Evolutionary conservation across 73 alveolate species (phyloP).

Genomic region (Paramecium tetraurelia): DNA sequence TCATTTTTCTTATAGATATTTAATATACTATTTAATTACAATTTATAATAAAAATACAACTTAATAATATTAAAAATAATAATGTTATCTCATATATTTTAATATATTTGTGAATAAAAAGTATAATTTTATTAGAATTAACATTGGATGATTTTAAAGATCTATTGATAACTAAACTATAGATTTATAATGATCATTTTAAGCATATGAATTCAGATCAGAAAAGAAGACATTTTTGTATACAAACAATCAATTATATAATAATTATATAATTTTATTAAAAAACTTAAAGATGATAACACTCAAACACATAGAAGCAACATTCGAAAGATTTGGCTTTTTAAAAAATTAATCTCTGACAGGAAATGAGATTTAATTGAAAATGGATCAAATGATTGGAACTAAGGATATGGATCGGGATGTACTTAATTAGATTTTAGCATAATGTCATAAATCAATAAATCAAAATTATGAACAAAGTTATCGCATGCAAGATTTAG

Average conservation of each 20-base stretch:
- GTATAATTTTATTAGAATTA: too few relatives aligned
- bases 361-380: not conserved
- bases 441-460: not conserved
- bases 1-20: not conserved
- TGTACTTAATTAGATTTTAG: not conserved
- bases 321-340: not conserved
- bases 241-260: not conserved
- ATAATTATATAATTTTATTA: not conserved
- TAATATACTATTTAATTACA: too few relatives aligned
- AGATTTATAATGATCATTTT: not conserved
- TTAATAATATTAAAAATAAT: too few relatives aligned
- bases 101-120: not conserved
- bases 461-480: not conserved
- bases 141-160: not conserved
- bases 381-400: not conserved
- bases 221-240: not conserved
- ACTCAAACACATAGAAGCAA: not conserved
- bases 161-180: not conserved
- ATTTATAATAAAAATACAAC: too few relatives aligned
- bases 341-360: not conserved
- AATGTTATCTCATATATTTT: too few relatives aligned
- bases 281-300: not conserved
- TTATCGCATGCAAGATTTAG: constrained; percentile 13
- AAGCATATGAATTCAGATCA: too few relatives aligned
- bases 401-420: not conserved